Percentiles rank a stretch among this genome's conserved stretches.
phyloP scores from a whole-genome alignment of 2,329 filamentous ascomycete species.

The Dothiorella sarmentorum region DNA sequence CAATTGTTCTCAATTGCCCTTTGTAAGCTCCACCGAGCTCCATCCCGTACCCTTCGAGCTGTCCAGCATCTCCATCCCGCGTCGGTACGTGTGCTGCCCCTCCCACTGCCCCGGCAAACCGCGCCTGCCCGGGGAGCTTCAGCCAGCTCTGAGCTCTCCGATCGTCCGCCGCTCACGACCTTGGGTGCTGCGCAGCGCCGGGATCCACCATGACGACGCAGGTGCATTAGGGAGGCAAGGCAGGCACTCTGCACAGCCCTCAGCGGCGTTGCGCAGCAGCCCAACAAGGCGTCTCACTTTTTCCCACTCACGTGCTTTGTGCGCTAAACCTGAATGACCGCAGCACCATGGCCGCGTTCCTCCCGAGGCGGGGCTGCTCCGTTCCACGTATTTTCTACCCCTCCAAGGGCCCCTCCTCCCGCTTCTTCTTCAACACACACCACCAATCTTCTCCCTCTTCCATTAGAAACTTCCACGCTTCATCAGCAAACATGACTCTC shows the following conservation, averaged over 20 bases:
- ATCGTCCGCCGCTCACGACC: constrained; percentile 4
- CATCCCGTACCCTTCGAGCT: not conserved
- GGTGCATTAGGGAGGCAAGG: constrained; percentile 12
- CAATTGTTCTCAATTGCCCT: constrained; percentile 11
- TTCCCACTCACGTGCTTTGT: constrained; percentile 23
- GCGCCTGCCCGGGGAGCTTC: constrained; percentile 12
- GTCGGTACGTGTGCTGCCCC: constrained; percentile 1
- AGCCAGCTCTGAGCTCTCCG: constrained; percentile 16
- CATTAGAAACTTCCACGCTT: constrained; percentile 57
- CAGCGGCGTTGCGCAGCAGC: constrained; percentile 9
- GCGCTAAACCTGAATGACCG: constrained; percentile 8
- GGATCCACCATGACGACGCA: constrained; percentile 4
- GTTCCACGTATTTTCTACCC: constrained; percentile 19
- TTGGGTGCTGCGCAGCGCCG: not conserved
- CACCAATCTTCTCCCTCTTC: constrained; percentile 24
- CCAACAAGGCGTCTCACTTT: constrained; percentile 21
- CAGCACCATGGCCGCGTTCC: constrained; percentile 13
- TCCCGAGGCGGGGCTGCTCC: constrained; percentile 14
- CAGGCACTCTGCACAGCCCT: constrained; percentile 16
- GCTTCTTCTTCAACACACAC: constrained; percentile 27
- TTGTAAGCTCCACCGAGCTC: not conserved
- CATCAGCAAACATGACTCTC: constrained; percentile 70
- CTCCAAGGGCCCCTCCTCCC: constrained; percentile 29
- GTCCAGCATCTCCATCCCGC: not conserved
- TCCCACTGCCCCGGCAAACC: not conserved